Evolutionary conservation across 352 stramenopile species (phyloP).

Genomic region (Halophytophthora polymorphica): DNA sequence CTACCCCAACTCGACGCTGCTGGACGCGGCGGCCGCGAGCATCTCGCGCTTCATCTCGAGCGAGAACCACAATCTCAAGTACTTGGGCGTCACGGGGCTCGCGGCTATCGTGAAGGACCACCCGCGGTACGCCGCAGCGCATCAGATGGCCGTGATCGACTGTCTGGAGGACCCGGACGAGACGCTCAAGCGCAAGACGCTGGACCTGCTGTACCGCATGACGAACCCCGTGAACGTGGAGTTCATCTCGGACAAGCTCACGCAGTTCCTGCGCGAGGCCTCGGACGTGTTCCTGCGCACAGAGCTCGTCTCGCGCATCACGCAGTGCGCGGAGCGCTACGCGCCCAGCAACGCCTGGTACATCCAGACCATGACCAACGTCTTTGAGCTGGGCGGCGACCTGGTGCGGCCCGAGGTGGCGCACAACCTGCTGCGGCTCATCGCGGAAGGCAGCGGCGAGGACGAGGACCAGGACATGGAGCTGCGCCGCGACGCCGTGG

Average conservation of each 20-base stretch:
- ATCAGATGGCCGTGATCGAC: slow-evolving; percentile 99
- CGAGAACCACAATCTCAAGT: slow-evolving; percentile 98
- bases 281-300: slow-evolving; percentile 97
- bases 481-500: slow-evolving; percentile 94
- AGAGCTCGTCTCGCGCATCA: slow-evolving; percentile 97
- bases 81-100: slow-evolving; percentile 98
- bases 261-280: slow-evolving; percentile 94
- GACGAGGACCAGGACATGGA: slow-evolving; percentile 96
- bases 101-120: slow-evolving; percentile 97
- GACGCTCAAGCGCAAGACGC: slow-evolving; percentile 98
- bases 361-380: slow-evolving; percentile 97
- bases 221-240: slow-evolving; percentile 99
- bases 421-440: slow-evolving; percentile 98
- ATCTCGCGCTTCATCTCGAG: slow-evolving; percentile 95
- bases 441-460: slow-evolving; percentile 97
- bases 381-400: slow-evolving; percentile 95
- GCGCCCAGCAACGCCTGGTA: slow-evolving; percentile 99
- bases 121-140: slow-evolving; percentile 95
- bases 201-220: slow-evolving; percentile 97
- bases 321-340: slow-evolving; percentile 95
- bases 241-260: slow-evolving; percentile 99
- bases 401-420: slow-evolving; percentile 96
- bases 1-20: slow-evolving; percentile 97
- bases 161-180: slow-evolving; percentile 99
- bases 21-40: slow-evolving; percentile 92